These are phyloP conservation scores for Biscutella laevigata DNA, from an alignment of 441 rosid genomes.

Conservation along the genomic window DNA sequence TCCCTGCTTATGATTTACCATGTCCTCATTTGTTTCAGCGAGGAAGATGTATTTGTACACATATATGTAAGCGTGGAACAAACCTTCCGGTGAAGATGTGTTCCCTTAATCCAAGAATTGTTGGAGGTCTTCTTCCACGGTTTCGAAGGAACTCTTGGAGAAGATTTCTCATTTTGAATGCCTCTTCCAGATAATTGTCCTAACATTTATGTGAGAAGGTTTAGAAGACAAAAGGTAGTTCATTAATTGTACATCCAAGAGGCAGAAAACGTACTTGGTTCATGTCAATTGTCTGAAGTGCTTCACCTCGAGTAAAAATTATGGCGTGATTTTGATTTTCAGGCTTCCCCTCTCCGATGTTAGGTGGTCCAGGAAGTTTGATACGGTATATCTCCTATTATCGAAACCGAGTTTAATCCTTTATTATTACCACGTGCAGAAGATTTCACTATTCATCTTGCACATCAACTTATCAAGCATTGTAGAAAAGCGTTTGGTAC, in stretches of 20 bases:
- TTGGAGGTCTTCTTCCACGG: constrained; percentile 71
- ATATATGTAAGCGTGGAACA: constrained; percentile 8
- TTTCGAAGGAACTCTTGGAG: constrained; percentile 76
- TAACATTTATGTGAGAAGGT: constrained; percentile 26
- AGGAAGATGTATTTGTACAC: not conserved
- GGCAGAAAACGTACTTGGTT: constrained; percentile 59
- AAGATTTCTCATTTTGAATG: constrained; percentile 95
- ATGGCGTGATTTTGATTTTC: too few species aligned
- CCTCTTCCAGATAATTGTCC: constrained; percentile 96
- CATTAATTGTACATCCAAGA: constrained; percentile 5
- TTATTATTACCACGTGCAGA: not conserved
- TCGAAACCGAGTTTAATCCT: not conserved
- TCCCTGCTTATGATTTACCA: constrained; percentile 5
- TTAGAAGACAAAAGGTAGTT: constrained; percentile 15
- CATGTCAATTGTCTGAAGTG: constrained; percentile 96
- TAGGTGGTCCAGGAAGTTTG: constrained; percentile 95
- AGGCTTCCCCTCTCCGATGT: too few species aligned
- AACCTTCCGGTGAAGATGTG: constrained; percentile 97
- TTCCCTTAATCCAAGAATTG: constrained; percentile 89
- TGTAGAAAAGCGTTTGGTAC: constrained; percentile 26
- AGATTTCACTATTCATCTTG: not conserved
- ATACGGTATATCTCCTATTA: constrained; percentile 78
- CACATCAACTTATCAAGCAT: not conserved
- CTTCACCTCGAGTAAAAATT: too few species aligned
- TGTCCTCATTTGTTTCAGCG: not conserved